Evolutionary conservation across 345 rosid species (phyloP), one percentile per base, ranked within the genome.

Genomic region (Eucalyptus erythrocorys): DNA sequence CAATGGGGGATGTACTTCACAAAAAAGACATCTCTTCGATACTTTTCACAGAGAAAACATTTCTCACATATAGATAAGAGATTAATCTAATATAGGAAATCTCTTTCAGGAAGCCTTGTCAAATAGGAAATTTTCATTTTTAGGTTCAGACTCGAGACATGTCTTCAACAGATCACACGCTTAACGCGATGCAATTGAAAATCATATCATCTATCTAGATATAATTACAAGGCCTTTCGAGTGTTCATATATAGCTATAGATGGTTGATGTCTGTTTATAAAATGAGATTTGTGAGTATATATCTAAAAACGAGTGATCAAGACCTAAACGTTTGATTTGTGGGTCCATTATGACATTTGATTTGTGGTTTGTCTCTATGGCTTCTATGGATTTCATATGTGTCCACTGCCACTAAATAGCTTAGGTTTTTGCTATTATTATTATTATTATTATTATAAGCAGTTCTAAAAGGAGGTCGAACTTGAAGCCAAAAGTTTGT

Each of bases 111-210:
- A 61, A 12, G n/a, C 68, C 8, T 13, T 12, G 16, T 61, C n/a
- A 27, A 30, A 27, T 13, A 30, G 34, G 68, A 61, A 61, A 61
- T 15, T 13, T 27, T 13, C 34, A 61, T 61, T 61, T 27, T 12
- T 13, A 61, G 15, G 16, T 30, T 30, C 2, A 59, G 3, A 27
- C 68, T 61, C 2, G 7, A 61, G 4, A 61, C 2, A 13, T 12
- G 3, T 61, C n/a, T 61, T 61, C 68, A 61, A 61, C 0, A 27
- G 2, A 61, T 61, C 1, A 3, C 47, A 11, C 2, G 1, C 24
- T 40, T 21, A 40, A 11, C 2, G 2, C 1, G 9, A 22, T 3
- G 84, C 8, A 1, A 76, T 21, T 42, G 16, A 1, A 22, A 40
- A 21, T 40, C 84, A 22, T 14, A 21, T 71, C 6, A 71, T 37